Evolutionary conservation across 2,329 filamentous ascomycete genomes (phyloP), one percentile per base, ranked within the genome.

Genomic region (Colletotrichum musae): DNA sequence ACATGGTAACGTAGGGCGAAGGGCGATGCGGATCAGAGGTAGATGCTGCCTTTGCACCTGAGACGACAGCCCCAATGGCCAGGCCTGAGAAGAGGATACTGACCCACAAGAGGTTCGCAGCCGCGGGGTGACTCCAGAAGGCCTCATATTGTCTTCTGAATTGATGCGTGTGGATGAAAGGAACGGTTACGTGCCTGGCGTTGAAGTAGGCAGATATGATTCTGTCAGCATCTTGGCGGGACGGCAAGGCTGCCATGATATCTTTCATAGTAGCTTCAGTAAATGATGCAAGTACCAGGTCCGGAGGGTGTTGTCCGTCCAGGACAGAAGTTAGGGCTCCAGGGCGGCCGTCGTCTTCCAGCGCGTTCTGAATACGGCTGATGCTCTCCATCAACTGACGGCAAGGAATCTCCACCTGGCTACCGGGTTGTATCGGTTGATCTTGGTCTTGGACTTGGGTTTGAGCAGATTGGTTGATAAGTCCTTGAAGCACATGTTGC

Each of bases 11-110:
- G 56, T 75, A 85, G 64, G 65, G 77, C 72, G 41, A 77, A 64
- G 68, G 77, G 73, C 60, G 76, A 56, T 68, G 18, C 18, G 18
- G 18, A 18, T 18, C 18, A 18, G 18, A 18, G 18, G 18, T 18
- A 1, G 18, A 18, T 18, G 64, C 67, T 62, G 63, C 65, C 28
- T 80, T 77, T 62, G 73, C 66, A 47, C 77, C 74, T 26, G 76
- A 74, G 12, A 84, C 77, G 18, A 80, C 76, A 39, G 79, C 76
- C 1, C 83, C 83, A 7, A 81, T 79, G 68, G 78, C 80, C 43
- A 87, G 73, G 54, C 86, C 80, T 5, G 84, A 86, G 69, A 84
- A 84, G 60, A 87, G 75, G 48, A 85, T 82, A 71, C 85, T 86
- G 57, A 85, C 75, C 85, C 85, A 87, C n/a, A 86, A 76, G 10